A percentile compares a stretch with the other conserved stretches of the same genome.
phyloP scores from a whole-genome alignment of 495 filamentous ascomycete genomes.

The Tuber calosporum region DNA sequence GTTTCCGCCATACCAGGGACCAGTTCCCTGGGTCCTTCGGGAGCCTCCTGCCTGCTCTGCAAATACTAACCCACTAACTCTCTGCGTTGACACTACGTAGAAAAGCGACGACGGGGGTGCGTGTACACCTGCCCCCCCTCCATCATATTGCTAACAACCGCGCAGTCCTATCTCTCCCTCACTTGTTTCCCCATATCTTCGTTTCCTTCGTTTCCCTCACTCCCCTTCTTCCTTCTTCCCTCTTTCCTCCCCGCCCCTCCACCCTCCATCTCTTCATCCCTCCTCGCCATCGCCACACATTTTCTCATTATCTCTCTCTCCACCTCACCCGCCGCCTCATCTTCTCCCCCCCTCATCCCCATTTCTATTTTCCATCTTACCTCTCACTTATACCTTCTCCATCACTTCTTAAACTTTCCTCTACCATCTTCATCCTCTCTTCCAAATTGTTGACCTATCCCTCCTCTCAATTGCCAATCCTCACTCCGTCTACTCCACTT shows the following conservation, averaged over 20 bases:
- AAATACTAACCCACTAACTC: background rate
- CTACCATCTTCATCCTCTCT: background rate
- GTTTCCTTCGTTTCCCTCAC: background rate
- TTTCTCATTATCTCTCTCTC: background rate
- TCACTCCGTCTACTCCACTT: background rate
- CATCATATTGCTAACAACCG: background rate
- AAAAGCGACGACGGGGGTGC: background rate
- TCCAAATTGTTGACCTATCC: background rate
- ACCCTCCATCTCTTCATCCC: background rate
- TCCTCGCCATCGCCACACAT: background rate
- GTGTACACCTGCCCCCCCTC: background rate
- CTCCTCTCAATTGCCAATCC: background rate
- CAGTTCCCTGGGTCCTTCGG: background rate
- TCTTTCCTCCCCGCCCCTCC: background rate
- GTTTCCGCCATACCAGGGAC: background rate
- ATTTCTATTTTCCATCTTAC: background rate
- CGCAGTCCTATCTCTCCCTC: background rate
- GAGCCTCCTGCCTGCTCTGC: background rate
- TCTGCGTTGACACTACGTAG: background rate
- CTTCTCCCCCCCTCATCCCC: background rate
- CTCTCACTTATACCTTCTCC: background rate
- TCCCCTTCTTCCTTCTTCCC: background rate
- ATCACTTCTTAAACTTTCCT: background rate
- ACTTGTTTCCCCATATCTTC: background rate
- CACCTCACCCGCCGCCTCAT: background rate